phyloP scores from a whole-genome alignment of 805 yeast species.

The Saturnispora zaruensis region DNA sequence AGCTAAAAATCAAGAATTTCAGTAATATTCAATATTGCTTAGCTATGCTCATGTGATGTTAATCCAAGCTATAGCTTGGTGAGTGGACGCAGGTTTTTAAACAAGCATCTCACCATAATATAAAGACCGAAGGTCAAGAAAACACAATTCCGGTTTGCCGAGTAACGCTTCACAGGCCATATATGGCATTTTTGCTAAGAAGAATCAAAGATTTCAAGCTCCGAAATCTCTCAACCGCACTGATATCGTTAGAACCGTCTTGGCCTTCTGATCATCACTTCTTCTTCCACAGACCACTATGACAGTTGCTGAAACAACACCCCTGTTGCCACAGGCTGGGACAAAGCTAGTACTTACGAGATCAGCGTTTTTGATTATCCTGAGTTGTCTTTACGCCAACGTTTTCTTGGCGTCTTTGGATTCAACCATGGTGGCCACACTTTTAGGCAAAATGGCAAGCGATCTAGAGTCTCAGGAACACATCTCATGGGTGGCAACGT shows the following conservation, averaged over 20 bases:
- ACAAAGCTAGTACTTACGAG: background rate
- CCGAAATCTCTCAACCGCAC: conserved; percentile 1
- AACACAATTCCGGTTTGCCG: background rate
- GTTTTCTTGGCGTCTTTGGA: conserved; percentile 42
- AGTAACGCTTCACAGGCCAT: background rate
- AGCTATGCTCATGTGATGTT: background rate
- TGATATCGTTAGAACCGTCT: background rate
- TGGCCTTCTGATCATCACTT: background rate
- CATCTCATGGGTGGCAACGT: conserved; percentile 36
- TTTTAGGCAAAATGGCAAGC: conserved; percentile 42
- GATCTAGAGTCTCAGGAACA: conserved; percentile 39
- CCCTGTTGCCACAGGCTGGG: conserved; percentile 2
- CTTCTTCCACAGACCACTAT: background rate
- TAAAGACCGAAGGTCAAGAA: no score
- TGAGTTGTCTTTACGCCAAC: conserved; percentile 19
- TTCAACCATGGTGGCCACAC: conserved; percentile 47
- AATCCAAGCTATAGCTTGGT: no score
- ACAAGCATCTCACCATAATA: no score
- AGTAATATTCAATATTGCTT: no score
- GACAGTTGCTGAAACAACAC: conserved; percentile 5
- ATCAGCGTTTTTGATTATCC: conserved; percentile 11
- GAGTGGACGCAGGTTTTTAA: no score
- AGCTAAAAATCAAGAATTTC: background rate
- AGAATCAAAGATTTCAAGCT: background rate
- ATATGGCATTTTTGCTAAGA: background rate